Conservation (phyloP, 805 yeast species). For the Candida nitratophila region DNA sequence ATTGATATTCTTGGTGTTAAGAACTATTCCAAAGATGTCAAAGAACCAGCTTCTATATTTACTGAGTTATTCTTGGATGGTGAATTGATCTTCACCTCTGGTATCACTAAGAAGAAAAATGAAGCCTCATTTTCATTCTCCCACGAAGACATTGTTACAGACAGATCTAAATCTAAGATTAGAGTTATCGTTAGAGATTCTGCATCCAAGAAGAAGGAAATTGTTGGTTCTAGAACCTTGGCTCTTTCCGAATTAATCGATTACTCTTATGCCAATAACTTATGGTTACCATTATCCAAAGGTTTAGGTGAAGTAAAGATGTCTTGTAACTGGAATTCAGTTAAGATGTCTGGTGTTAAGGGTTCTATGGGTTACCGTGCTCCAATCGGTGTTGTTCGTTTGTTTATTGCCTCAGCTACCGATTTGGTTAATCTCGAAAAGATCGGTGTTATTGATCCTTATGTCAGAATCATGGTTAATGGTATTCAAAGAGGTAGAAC, state of each 20-base stretch:
- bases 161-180: constrained; percentile 62
- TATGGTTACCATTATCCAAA: constrained; percentile 65
- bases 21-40: constrained; percentile 33
- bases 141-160: constrained; percentile 57
- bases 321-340: constrained; percentile 80
- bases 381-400: constrained; percentile 87
- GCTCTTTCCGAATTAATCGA: constrained; percentile 63
- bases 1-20: constrained; percentile 62
- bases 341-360: constrained; percentile 55
- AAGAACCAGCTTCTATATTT: constrained; percentile 49
- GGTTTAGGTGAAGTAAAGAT: constrained; percentile 71
- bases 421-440: constrained; percentile 79
- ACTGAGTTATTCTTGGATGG: constrained; percentile 68
- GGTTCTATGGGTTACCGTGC: constrained; percentile 82
- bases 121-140: constrained; percentile 60
- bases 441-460: constrained; percentile 90
- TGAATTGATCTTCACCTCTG: constrained; percentile 51
- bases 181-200: constrained; percentile 61
- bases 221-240: constrained; percentile 53
- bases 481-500: constrained; percentile 77
- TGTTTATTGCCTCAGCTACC: constrained; percentile 61
- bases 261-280: constrained; percentile 68
- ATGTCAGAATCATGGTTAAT: constrained; percentile 71
- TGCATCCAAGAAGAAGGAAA: constrained; percentile 45
- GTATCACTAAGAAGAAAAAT: constrained; percentile 50